These are phyloP conservation scores for Trypanosoma melophagium DNA, from an alignment of 208 protist species.

Conservation along the genomic window DNA sequence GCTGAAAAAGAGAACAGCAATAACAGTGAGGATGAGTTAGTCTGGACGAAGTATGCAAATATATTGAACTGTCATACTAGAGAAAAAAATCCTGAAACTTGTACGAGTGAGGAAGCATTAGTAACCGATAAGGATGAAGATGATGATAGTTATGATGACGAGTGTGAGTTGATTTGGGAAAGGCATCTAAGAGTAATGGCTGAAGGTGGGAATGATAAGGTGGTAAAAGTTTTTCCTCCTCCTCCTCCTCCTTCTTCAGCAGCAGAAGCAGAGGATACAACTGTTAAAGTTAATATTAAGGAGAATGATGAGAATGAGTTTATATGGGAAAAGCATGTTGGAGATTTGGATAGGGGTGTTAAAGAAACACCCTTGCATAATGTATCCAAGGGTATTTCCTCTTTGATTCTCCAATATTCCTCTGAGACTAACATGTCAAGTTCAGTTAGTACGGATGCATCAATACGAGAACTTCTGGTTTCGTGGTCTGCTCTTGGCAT, in stretches of 20 bases:
- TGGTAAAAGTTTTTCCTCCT: neutral
- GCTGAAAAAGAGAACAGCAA: neutral
- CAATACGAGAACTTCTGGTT: conserved; percentile 31
- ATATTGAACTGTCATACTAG: neutral
- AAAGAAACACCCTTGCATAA: neutral
- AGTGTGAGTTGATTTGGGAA: conserved; percentile 13
- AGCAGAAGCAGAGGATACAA: neutral
- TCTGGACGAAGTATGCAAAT: neutral
- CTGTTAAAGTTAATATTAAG: neutral
- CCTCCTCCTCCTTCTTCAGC: neutral
- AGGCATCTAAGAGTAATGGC: neutral
- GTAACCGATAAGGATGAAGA: neutral
- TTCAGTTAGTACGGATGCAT: conserved; percentile 12
- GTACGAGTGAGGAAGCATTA: neutral
- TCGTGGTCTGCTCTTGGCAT: conserved; percentile 33
- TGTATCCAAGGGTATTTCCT: conserved; percentile 16
- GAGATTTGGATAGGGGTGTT: neutral
- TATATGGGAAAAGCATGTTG: conserved; percentile 1
- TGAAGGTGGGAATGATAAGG: neutral
- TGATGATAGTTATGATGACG: conserved; percentile 6
- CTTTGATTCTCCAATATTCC: conserved; percentile 41
- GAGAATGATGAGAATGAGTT: conserved; percentile 10
- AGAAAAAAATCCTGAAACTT: neutral
- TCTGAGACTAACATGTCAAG: neutral
- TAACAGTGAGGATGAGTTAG: neutral